Evolutionary conservation across 306 rosid species (phyloP).

Genomic region (Trichosanthes cucumerina): DNA sequence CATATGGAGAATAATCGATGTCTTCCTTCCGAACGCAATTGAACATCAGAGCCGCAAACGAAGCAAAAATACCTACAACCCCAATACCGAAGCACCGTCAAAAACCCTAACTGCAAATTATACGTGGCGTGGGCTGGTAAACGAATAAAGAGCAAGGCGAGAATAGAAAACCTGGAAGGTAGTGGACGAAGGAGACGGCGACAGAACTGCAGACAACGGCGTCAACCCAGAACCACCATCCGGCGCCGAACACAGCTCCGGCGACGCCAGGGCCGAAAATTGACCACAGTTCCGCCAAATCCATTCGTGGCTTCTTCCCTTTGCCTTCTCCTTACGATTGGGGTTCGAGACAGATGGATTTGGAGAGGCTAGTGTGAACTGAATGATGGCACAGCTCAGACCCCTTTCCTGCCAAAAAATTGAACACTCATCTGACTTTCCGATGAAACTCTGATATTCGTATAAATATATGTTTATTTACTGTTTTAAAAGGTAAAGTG

Average conservation of each 20-base stretch:
- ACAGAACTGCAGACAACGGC: conserved; percentile 92
- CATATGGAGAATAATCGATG: conserved; percentile 92
- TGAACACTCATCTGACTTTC: not conserved
- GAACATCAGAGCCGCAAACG: conserved; percentile 95
- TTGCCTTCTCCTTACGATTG: not conserved
- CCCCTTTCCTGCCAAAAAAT: not conserved
- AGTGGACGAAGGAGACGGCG: conserved; percentile 72
- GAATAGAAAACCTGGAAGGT: conserved; percentile 63
- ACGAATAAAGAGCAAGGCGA: not conserved
- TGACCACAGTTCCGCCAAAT: conserved; percentile 76
- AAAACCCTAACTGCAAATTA: conserved; percentile 27
- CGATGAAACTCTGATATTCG: not conserved
- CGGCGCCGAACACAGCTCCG: conserved; percentile 85
- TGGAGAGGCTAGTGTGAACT: not conserved
- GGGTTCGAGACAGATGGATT: not conserved
- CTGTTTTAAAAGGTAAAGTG: no score
- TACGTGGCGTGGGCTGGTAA: not conserved
- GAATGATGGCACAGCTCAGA: not conserved
- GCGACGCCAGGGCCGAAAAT: conserved; percentile 94
- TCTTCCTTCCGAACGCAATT: conserved; percentile 95
- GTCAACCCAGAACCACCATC: conserved; percentile 99
- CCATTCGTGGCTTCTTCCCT: conserved; percentile 30
- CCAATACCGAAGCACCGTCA: conserved; percentile 6
- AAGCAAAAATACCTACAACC: conserved; percentile 71
- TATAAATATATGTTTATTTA: no score